A percentile compares a stretch with the other conserved stretches of the same genome.
These are phyloP conservation scores for Candida chauliodis DNA, from an alignment of 805 yeast species.

Conservation along the genomic window DNA sequence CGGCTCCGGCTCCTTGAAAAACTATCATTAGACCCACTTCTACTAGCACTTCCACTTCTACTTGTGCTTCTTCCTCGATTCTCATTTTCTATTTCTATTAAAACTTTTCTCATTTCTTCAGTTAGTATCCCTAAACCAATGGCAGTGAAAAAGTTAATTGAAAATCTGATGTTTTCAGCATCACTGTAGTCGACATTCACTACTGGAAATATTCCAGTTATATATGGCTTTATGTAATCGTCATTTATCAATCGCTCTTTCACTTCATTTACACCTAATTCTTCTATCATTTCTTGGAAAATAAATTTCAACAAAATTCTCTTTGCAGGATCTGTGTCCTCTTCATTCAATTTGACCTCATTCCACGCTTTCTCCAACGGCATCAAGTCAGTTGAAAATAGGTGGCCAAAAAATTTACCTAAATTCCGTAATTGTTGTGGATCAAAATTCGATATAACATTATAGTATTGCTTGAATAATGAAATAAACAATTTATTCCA, in stretches of 20 bases:
- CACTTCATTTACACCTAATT: constrained; percentile 59
- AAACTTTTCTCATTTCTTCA: constrained; percentile 67
- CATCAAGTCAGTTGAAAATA: constrained; percentile 66
- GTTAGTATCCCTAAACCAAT: constrained; percentile 84
- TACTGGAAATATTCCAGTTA: constrained; percentile 64
- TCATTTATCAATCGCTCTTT: constrained; percentile 47
- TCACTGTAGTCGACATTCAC: constrained; percentile 26
- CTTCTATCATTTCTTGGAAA: constrained; percentile 75
- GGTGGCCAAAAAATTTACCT: constrained; percentile 83
- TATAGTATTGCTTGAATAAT: constrained; percentile 56
- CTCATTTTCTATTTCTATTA: constrained; percentile 31
- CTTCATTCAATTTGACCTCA: constrained; percentile 59
- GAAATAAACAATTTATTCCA: constrained; percentile 55
- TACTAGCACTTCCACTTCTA: constrained; percentile 12
- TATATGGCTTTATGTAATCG: constrained; percentile 44
- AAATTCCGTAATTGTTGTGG: constrained; percentile 71
- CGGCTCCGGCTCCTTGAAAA: constrained; percentile 12
- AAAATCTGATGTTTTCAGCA: constrained; percentile 60
- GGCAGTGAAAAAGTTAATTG: constrained; percentile 90
- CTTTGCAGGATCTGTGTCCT: constrained; percentile 71
- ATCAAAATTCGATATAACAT: constrained; percentile 61
- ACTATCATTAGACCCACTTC: constrained; percentile 12
- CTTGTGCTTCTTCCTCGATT: constrained; percentile 15
- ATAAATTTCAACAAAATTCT: constrained; percentile 79
- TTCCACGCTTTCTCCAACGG: constrained; percentile 57